phyloP scores from a whole-genome alignment of 768 basidiomycete species.

The Amanita pallidorosea region DNA sequence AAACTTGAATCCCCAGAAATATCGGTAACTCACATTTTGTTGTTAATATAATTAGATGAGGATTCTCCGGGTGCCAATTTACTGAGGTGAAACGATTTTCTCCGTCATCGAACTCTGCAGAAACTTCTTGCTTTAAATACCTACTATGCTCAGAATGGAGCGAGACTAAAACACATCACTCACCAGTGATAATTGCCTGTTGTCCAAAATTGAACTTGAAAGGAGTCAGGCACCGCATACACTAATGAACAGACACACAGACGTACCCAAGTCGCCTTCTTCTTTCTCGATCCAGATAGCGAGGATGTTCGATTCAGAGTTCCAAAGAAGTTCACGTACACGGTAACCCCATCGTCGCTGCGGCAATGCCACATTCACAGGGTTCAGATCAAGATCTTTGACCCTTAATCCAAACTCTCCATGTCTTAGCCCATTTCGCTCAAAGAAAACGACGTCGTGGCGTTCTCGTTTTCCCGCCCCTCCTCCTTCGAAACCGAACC shows the following conservation, averaged over 20 bases:
- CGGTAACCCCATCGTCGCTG: slow-evolving; percentile 52
- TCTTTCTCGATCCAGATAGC: slow-evolving; percentile 74
- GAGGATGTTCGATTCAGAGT: slow-evolving; percentile 76
- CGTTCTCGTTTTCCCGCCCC: slow-evolving; percentile 53
- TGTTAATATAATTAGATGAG: slow-evolving; percentile 53
- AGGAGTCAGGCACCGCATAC: slow-evolving; percentile 5
- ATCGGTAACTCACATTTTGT: slow-evolving; percentile 42
- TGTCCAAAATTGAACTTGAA: slow-evolving; percentile 85
- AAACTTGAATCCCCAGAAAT: neutral
- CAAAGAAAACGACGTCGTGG: slow-evolving; percentile 90
- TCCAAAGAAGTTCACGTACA: slow-evolving; percentile 77
- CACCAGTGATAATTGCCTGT: slow-evolving; percentile 93
- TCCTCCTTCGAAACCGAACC: slow-evolving; percentile 70
- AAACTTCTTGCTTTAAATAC: slow-evolving; percentile 90
- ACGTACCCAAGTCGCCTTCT: slow-evolving; percentile 63
- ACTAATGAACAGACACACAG: slow-evolving; percentile 14
- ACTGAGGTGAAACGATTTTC: slow-evolving; percentile 60
- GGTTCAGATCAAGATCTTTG: slow-evolving; percentile 18
- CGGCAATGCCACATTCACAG: slow-evolving; percentile 18
- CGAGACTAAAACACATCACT: neutral
- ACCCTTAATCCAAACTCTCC: slow-evolving; percentile 69
- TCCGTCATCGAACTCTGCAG: slow-evolving; percentile 22
- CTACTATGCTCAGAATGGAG: slow-evolving; percentile 20
- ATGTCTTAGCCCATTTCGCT: slow-evolving; percentile 88
- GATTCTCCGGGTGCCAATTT: slow-evolving; percentile 80